These are phyloP conservation scores for Saccharomycopsis javanensis DNA, from an alignment of 805 yeast genomes.

Conservation along the genomic window DNA sequence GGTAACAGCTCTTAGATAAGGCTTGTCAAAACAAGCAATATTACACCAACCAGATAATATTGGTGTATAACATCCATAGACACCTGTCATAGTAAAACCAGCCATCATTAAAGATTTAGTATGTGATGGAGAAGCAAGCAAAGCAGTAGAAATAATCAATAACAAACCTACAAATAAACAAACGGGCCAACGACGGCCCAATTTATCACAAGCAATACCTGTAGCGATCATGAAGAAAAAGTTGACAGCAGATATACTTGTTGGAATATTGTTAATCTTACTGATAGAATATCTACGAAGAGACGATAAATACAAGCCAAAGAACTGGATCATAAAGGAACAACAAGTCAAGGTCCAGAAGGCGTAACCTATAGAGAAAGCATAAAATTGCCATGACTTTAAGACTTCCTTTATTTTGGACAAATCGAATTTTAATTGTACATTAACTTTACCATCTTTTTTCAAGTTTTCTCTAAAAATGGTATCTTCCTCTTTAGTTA, in stretches of 20 bases:
- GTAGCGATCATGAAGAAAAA: not conserved
- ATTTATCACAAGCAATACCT: not conserved
- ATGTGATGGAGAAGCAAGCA: not conserved
- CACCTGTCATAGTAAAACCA: slow-evolving; percentile 22
- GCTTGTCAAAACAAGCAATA: slow-evolving; percentile 21
- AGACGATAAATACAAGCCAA: slow-evolving; percentile 48
- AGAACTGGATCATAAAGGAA: slow-evolving; percentile 45
- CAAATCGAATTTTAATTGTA: slow-evolving; percentile 26
- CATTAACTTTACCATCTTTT: slow-evolving; percentile 16
- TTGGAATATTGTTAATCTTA: not conserved
- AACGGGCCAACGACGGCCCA: not conserved
- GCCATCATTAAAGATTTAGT: slow-evolving; percentile 3
- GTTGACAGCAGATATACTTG: not conserved
- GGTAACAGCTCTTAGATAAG: slow-evolving; percentile 23
- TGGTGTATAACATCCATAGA: slow-evolving; percentile 19
- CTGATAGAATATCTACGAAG: not conserved
- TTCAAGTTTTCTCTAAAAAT: slow-evolving; percentile 38
- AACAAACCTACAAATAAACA: not conserved
- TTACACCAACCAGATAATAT: slow-evolving; percentile 19
- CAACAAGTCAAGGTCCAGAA: slow-evolving; percentile 52
- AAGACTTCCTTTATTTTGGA: slow-evolving; percentile 44
- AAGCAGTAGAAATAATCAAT: not conserved
- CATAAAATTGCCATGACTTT: slow-evolving; percentile 45
- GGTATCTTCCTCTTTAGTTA: slow-evolving; percentile 49
- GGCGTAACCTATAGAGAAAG: slow-evolving; percentile 39